phyloP scores from a whole-genome alignment of 2,329 filamentous ascomycete genomes.

The Chaetomium sp. region DNA sequence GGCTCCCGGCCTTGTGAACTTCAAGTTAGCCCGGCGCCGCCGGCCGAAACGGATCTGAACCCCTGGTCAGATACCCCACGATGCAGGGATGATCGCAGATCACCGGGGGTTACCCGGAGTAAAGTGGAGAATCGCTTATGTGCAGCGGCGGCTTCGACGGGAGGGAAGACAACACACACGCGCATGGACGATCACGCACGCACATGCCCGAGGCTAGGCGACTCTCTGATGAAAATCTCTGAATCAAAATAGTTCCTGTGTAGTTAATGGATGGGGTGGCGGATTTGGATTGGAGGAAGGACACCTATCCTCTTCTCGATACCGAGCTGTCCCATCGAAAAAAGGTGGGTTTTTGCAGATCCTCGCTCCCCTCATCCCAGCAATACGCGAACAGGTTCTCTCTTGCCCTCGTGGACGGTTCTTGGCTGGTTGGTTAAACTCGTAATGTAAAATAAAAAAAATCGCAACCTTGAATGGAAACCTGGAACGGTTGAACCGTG shows the following conservation, averaged over 20 bases:
- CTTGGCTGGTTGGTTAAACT: too few species aligned
- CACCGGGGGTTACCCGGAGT: conserved; percentile 6
- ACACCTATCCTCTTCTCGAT: background rate
- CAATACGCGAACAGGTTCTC: background rate
- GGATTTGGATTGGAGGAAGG: too few species aligned
- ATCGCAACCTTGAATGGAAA: background rate
- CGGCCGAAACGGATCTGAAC: conserved; percentile 22
- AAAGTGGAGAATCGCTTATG: conserved; percentile 10
- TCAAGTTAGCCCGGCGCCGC: conserved; percentile 12
- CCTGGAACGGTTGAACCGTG: conserved; percentile 24
- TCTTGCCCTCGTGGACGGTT: too few species aligned
- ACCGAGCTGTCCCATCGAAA: background rate
- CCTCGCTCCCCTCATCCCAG: background rate
- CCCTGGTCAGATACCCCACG: conserved; percentile 21
- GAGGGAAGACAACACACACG: background rate
- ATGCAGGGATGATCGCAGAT: conserved; percentile 27
- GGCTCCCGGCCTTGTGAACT: background rate
- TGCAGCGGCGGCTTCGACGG: background rate
- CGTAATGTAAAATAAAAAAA: background rate
- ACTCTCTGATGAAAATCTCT: background rate
- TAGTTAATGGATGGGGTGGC: background rate
- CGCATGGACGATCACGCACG: too few species aligned
- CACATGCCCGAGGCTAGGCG: background rate
- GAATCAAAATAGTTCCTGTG: background rate
- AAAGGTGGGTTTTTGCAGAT: background rate